A percentile compares a stretch with the other conserved stretches of the same genome.
Conservation (phyloP, 2,329 filamentous ascomycete genomes). For the Chaetomiaceae sp. region DNA sequence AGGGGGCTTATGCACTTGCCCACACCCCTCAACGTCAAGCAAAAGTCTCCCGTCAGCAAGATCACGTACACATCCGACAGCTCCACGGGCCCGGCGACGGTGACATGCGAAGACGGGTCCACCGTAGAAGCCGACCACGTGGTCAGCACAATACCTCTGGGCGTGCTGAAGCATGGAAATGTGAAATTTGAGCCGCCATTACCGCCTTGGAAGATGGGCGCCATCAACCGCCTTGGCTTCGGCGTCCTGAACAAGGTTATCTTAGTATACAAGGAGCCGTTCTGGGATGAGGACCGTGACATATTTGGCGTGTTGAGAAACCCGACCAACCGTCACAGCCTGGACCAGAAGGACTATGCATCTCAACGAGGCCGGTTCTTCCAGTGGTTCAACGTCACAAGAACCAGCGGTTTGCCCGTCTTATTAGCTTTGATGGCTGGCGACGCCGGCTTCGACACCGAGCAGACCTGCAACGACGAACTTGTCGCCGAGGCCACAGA, state of each 20-base stretch:
- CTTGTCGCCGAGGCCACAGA: constrained; percentile 76
- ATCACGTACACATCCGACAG: constrained; percentile 59
- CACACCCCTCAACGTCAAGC: constrained; percentile 68
- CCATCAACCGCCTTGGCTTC: constrained; percentile 81
- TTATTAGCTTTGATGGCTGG: constrained; percentile 93
- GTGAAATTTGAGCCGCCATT: constrained; percentile 85
- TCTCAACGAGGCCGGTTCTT: constrained; percentile 85
- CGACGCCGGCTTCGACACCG: constrained; percentile 84
- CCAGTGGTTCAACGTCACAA: constrained; percentile 94
- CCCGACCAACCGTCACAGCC: constrained; percentile 62
- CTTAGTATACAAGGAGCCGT: constrained; percentile 79
- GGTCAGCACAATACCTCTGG: constrained; percentile 85
- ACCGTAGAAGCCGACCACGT: constrained; percentile 79
- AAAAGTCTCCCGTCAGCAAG: constrained; percentile 65
- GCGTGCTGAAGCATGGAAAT: constrained; percentile 78
- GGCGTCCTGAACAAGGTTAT: constrained; percentile 95
- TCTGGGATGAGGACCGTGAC: constrained; percentile 86
- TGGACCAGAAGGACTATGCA: constrained; percentile 74
- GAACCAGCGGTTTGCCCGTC: constrained; percentile 81
- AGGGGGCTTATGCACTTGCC: constrained; percentile 77
- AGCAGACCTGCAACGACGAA: constrained; percentile 67
- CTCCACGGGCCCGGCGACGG: constrained; percentile 45
- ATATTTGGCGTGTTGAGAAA: constrained; percentile 90
- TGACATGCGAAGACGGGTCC: constrained; percentile 75
- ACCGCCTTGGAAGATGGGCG: constrained; percentile 78